Conservation (phyloP, 345 rosid genomes). For the Reutealis trisperma region DNA sequence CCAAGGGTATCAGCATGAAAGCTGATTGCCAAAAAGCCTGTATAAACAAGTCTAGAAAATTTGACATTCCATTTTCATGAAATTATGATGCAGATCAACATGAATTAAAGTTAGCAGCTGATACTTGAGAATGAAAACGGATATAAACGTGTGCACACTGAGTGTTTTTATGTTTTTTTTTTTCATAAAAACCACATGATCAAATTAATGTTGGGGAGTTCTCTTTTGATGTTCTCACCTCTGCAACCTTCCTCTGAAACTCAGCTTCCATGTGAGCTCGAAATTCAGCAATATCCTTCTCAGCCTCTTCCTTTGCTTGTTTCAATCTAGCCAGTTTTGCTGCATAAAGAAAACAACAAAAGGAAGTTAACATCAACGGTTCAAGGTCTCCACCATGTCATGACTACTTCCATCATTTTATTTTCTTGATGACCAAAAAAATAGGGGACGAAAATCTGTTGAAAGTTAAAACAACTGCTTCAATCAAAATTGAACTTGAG, state of each 20-base stretch:
- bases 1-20: not conserved
- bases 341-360: constrained; percentile 21
- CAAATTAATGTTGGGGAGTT: not conserved
- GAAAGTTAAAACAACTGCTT: not conserved
- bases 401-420: not conserved
- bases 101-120: not conserved
- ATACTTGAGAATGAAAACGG: not conserved
- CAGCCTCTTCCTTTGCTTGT: constrained; percentile 98
- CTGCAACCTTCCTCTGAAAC: constrained; percentile 78
- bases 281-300: constrained; percentile 70
- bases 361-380: not conserved
- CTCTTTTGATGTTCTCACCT: constrained; percentile 42
- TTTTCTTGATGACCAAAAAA: not conserved
- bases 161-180: too few species aligned
- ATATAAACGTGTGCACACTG: not conserved
- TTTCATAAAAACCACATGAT: not conserved
- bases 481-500: not conserved
- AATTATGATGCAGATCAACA: not conserved
- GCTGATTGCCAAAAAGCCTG: not conserved
- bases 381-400: not conserved
- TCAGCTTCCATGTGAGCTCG: constrained; percentile 76
- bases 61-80: not conserved
- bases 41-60: not conserved
- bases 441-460: not conserved
- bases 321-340: constrained; percentile 81